Conservation (phyloP, 1,139 yeast genomes). For the Suhomyces bribrorum region DNA sequence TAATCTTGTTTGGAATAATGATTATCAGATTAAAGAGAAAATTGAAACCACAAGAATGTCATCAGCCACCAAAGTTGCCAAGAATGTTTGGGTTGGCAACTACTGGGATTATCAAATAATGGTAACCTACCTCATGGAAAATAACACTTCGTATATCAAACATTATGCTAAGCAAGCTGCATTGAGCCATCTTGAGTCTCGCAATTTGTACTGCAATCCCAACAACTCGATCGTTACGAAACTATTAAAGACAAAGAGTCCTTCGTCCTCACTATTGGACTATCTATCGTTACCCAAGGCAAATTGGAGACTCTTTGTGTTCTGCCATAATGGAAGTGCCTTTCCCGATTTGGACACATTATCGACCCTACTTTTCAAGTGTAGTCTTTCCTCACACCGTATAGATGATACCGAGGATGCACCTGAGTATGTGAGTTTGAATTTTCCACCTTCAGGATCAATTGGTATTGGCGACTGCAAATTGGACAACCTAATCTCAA, state of each 20-base stretch:
- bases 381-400: constrained; percentile 29
- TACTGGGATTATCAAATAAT: constrained; percentile 50
- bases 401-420: constrained; percentile 18
- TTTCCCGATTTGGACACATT: constrained; percentile 51
- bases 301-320: constrained; percentile 40
- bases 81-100: constrained; percentile 80
- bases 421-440: constrained; percentile 43
- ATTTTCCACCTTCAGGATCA: constrained; percentile 85
- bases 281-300: constrained; percentile 38
- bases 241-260: constrained; percentile 6
- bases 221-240: constrained; percentile 48
- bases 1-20: constrained; percentile 58
- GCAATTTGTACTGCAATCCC: constrained; percentile 52
- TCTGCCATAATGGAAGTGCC: constrained; percentile 55
- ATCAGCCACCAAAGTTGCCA: constrained; percentile 61
- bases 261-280: constrained; percentile 15
- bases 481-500: constrained; percentile 53
- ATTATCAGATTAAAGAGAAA: constrained; percentile 72
- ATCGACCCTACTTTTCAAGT: constrained; percentile 36
- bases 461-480: constrained; percentile 71
- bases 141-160: constrained; percentile 13
- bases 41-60: constrained; percentile 84
- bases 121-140: constrained; percentile 27
- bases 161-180: constrained; percentile 8
- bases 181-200: constrained; percentile 7